A percentile compares a stretch with the other conserved stretches of the same genome.
phyloP scores from a whole-genome alignment of 768 basidiomycete species.

The Roridomyces roridus region DNA sequence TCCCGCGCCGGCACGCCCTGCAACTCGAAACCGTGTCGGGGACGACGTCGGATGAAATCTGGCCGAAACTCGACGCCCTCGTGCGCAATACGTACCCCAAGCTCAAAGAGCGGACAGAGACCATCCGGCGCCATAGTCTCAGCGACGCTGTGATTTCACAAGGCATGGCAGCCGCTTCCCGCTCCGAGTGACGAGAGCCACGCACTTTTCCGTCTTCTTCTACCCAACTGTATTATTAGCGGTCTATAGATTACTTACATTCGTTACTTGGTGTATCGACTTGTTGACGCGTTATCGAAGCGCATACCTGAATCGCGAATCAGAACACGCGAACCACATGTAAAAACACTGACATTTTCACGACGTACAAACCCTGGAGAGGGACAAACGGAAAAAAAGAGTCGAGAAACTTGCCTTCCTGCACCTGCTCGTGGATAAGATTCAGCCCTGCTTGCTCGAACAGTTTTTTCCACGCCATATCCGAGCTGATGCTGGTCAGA shows the following conservation, averaged over 20 bases:
- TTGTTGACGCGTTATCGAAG: slow-evolving; percentile 18
- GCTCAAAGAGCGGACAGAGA: slow-evolving; percentile 56
- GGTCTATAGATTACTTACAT: neutral
- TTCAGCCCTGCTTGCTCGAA: slow-evolving; percentile 78
- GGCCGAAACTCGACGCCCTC: slow-evolving; percentile 77
- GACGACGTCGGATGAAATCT: slow-evolving; percentile 86
- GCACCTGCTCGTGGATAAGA: slow-evolving; percentile 76
- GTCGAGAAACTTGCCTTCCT: slow-evolving; percentile 61
- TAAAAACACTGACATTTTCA: slow-evolving; percentile 71
- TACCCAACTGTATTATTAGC: slow-evolving; percentile 3
- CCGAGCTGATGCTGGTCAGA: slow-evolving; percentile 62
- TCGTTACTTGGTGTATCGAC: neutral
- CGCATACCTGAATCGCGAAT: slow-evolving; percentile 26
- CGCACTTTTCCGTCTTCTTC: neutral
- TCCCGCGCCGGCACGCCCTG: slow-evolving; percentile 51
- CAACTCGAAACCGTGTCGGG: slow-evolving; percentile 70
- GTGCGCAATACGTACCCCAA: slow-evolving; percentile 64
- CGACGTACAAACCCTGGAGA: slow-evolving; percentile 78
- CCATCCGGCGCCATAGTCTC: slow-evolving; percentile 56
- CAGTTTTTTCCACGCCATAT: slow-evolving; percentile 77
- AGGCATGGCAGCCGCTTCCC: neutral
- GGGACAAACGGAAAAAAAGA: too few species aligned
- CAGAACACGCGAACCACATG: neutral
- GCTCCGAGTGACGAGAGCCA: neutral
- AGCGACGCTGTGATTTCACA: slow-evolving; percentile 55